Evolutionary conservation across 805 yeast genomes (phyloP), one percentile per base, ranked within the genome.

Genomic region (Wickerhamiella musiphila): DNA sequence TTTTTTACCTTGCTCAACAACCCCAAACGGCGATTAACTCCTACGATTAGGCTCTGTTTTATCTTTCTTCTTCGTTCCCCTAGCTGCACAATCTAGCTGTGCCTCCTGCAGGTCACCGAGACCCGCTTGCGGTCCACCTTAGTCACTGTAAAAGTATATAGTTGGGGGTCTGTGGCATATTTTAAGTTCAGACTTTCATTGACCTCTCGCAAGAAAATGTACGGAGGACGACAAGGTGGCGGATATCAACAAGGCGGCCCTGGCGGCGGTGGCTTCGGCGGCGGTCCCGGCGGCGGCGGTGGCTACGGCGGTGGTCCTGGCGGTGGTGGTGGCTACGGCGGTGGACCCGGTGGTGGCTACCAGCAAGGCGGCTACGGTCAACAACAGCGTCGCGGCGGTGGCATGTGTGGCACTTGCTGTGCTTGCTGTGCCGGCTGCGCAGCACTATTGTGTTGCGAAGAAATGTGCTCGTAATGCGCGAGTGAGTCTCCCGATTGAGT

Each of bases 331-430:
- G 47, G 40, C 17, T 31, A 35, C 33, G 44, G 37, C 31, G 13
- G 28, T 42, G 19, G 43, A 42, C 34, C 38, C 36, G 39, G 38
- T 29, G 37, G 35, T 19, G 43, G 43, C 25, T 43, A 44, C 34
- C 54, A 47, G 11, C 56, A 51, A 34, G 48, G 45, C 37, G 49
- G 43, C 34, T 51, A 41, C 21, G 48, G 31, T 10, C 40, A 38
- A 22, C 33, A 32, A 31, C 32, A 26, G 22, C 40, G 36, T 11
- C 28, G 35, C 3, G 42, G 38, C 20, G 44, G 45, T n/a, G 45
- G 47, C 18, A 46, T 45, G 13, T 50, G 52, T 24, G 48, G 34
- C 16, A 24, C 37, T n/a, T 39, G 45, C 34, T 43, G 47, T 19
- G 47, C 46, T 9, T 33, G 43, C 35, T 42, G 43, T 18, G 12